phyloP scores from a whole-genome alignment of 129 eudicot species.

The Chrysanthemum lavandulifolium region DNA sequence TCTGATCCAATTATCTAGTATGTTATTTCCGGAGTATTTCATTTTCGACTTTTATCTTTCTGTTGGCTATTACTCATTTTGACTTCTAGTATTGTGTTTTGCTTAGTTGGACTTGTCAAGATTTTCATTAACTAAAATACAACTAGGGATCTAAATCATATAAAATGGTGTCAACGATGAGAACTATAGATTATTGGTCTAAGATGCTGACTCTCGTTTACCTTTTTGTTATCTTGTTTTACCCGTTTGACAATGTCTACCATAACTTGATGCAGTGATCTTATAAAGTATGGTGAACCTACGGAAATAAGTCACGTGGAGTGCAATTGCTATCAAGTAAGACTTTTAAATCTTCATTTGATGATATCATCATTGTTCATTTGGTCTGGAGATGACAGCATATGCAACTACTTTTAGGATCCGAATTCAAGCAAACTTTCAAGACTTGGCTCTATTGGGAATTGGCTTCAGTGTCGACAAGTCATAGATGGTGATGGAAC shows the following conservation, averaged over 20 bases:
- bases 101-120: background rate
- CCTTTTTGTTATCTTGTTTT: background rate
- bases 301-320: background rate
- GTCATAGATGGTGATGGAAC: background rate
- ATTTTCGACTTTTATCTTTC: background rate
- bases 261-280: background rate
- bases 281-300: background rate
- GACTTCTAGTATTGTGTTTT: background rate
- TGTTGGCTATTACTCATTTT: background rate
- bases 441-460: conserved; percentile 1
- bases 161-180: background rate
- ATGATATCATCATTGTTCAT: background rate
- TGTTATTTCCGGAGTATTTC: background rate
- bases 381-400: background rate
- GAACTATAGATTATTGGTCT: background rate
- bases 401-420: background rate
- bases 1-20: background rate
- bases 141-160: conserved; percentile 2
- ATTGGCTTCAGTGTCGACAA: background rate
- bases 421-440: background rate
- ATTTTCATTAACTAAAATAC: background rate
- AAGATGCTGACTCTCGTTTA: background rate
- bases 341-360: background rate
- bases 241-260: background rate
- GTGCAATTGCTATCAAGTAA: background rate